These are phyloP conservation scores for Plectranthus barbatus DNA, from an alignment of 257 asterid species.

Conservation along the genomic window DNA sequence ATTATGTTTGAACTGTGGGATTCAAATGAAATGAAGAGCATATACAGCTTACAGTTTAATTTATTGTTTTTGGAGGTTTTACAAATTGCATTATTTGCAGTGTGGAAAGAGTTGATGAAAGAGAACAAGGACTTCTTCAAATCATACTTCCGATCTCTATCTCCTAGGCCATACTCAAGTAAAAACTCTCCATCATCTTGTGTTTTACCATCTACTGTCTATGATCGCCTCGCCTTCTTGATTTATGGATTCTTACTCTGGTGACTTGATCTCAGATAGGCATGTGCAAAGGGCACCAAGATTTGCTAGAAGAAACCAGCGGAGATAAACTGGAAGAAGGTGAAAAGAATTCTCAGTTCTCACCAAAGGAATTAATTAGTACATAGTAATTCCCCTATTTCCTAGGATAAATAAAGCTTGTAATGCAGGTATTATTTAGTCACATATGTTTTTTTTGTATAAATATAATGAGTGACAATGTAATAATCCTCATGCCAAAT, in stretches of 20 bases:
- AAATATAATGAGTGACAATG: too few species aligned
- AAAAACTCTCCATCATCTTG: not conserved
- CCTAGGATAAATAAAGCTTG: too few species aligned
- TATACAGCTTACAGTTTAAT: too few species aligned
- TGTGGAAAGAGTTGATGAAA: slow-evolving; percentile 62
- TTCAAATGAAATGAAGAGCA: too few species aligned
- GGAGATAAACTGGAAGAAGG: slow-evolving; percentile 20
- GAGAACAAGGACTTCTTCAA: slow-evolving; percentile 62
- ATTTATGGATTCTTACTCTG: not conserved
- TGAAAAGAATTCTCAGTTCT: not conserved
- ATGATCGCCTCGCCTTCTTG: too few species aligned
- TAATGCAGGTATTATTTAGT: too few species aligned
- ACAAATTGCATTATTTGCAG: too few species aligned
- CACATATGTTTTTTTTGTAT: too few species aligned
- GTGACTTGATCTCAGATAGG: slow-evolving; percentile 9
- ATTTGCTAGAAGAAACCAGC: slow-evolving; percentile 24
- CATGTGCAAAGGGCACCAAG: slow-evolving; percentile 14
- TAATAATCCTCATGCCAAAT: too few species aligned
- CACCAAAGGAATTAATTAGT: not conserved
- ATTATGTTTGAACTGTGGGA: too few species aligned
- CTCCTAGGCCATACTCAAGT: slow-evolving; percentile 31
- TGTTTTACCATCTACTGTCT: not conserved
- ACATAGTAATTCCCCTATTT: too few species aligned
- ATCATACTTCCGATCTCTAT: slow-evolving; percentile 40
- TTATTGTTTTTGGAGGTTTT: too few species aligned